Evolutionary conservation across 2,329 filamentous ascomycete species (phyloP).

Genomic region (Paracoccidioides brasiliensis): DNA sequence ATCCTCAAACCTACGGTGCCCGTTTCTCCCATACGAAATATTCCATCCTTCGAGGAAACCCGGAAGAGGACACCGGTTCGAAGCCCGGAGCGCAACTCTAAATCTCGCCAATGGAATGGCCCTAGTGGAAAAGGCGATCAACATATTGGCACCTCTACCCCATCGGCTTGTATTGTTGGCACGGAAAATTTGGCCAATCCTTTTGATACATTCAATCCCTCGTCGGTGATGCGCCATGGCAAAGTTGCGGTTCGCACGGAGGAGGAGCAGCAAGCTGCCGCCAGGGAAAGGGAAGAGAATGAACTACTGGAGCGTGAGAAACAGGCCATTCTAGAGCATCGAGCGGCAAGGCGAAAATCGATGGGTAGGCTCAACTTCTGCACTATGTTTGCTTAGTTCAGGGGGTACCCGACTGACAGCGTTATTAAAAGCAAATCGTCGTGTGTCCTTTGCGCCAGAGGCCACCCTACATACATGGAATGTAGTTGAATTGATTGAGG

Average conservation of each 20-base stretch:
- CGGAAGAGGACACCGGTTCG: constrained; percentile 28
- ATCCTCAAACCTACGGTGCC: constrained; percentile 71
- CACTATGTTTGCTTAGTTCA: too few relatives aligned
- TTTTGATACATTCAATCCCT: constrained; percentile 33
- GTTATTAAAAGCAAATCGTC: constrained; percentile 51
- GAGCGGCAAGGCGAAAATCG: constrained; percentile 84
- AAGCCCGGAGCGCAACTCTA: constrained; percentile 14
- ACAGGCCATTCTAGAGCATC: constrained; percentile 51
- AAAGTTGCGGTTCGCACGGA: constrained; percentile 51
- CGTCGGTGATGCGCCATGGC: constrained; percentile 30
- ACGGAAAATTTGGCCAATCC: constrained; percentile 35
- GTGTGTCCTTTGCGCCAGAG: constrained; percentile 94
- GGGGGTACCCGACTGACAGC: not conserved
- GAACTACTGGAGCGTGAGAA: constrained; percentile 47
- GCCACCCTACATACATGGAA: constrained; percentile 96
- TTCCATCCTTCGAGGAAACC: constrained; percentile 47
- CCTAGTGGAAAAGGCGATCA: constrained; percentile 15
- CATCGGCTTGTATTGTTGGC: constrained; percentile 19
- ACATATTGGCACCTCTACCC: constrained; percentile 33
- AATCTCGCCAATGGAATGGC: not conserved
- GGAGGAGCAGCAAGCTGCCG: constrained; percentile 57
- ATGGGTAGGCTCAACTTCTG: constrained; percentile 41
- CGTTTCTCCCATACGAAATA: constrained; percentile 50
- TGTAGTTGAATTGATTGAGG: constrained; percentile 76
- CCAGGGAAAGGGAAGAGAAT: constrained; percentile 55